A percentile compares a stretch with the other conserved stretches of the same genome.
phyloP scores from a whole-genome alignment of 805 yeast genomes.

The Ogataea populi-albae region DNA sequence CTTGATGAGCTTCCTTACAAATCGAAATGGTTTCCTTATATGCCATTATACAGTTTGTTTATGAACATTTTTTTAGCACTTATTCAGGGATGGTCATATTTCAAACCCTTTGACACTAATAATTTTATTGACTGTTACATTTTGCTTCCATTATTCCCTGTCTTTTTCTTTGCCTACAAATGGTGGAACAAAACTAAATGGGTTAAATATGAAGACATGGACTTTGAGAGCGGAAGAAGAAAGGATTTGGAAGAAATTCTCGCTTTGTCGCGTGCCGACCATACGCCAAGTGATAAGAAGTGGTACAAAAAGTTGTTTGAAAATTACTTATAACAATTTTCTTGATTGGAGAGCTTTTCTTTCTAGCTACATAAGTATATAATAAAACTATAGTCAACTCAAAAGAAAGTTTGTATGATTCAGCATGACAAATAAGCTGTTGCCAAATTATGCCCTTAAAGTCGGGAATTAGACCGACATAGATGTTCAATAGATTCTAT shows the following conservation, averaged over 20 bases:
- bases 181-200: slow-evolving; percentile 8
- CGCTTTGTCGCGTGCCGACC: too few species aligned
- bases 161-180: slow-evolving; percentile 33
- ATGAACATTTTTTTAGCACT: slow-evolving; percentile 52
- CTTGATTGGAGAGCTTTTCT: too few species aligned
- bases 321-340: too few species aligned
- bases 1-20: slow-evolving; percentile 51
- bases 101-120: slow-evolving; percentile 58
- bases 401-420: too few species aligned
- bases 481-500: too few species aligned
- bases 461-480: too few species aligned
- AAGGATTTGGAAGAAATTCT: slow-evolving; percentile 26
- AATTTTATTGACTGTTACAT: slow-evolving; percentile 60
- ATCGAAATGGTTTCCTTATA: slow-evolving; percentile 49
- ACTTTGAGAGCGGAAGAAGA: slow-evolving; percentile 51
- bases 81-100: slow-evolving; percentile 65
- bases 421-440: too few species aligned
- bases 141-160: slow-evolving; percentile 53
- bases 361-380: too few species aligned
- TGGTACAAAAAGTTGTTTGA: too few species aligned
- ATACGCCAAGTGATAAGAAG: too few species aligned
- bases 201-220: slow-evolving; percentile 43
- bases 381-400: too few species aligned
- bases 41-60: slow-evolving; percentile 46
- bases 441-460: too few species aligned